phyloP scores from a whole-genome alignment of 2,329 filamentous ascomycete species.

The Aspergillus novoparasiticus region DNA sequence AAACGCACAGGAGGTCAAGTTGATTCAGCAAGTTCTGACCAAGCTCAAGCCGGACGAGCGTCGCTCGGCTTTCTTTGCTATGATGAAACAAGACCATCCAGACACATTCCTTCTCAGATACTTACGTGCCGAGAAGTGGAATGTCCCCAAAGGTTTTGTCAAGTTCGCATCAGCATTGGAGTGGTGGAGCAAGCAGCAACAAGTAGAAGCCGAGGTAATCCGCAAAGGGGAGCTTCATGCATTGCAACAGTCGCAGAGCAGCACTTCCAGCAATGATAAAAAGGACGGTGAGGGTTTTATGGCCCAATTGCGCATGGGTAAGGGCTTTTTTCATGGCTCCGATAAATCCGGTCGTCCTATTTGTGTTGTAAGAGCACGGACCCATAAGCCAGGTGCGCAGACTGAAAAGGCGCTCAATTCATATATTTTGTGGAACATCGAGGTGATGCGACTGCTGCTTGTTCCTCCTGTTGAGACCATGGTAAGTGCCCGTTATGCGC shows the following conservation, averaged over 20 bases:
- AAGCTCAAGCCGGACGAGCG: conserved; percentile 74
- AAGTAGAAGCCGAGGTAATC: conserved; percentile 86
- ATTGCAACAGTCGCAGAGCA: conserved; percentile 58
- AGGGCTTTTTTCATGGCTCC: conserved; percentile 83
- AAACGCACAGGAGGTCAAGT: conserved; percentile 61
- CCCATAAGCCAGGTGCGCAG: conserved; percentile 85
- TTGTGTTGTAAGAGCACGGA: conserved; percentile 75
- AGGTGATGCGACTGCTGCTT: conserved; percentile 83
- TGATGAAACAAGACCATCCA: conserved; percentile 91
- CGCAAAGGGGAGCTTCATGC: conserved; percentile 69
- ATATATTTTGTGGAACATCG: conserved; percentile 89
- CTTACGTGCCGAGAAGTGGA: conserved; percentile 85
- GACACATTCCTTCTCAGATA: conserved; percentile 81
- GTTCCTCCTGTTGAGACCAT: conserved; percentile 82
- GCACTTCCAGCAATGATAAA: conserved; percentile 58
- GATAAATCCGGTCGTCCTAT: conserved; percentile 83
- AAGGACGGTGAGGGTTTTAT: conserved; percentile 75
- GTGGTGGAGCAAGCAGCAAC: conserved; percentile 79
- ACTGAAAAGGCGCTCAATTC: conserved; percentile 78
- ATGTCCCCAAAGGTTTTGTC: conserved; percentile 82
- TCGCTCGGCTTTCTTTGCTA: conserved; percentile 77
- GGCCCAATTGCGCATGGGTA: conserved; percentile 80
- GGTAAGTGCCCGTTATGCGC: conserved; percentile 50
- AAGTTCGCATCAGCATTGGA: conserved; percentile 92
- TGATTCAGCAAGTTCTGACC: conserved; percentile 77